Conservation (phyloP, 2,329 filamentous ascomycete genomes). For the Ceratocystis papillata region DNA sequence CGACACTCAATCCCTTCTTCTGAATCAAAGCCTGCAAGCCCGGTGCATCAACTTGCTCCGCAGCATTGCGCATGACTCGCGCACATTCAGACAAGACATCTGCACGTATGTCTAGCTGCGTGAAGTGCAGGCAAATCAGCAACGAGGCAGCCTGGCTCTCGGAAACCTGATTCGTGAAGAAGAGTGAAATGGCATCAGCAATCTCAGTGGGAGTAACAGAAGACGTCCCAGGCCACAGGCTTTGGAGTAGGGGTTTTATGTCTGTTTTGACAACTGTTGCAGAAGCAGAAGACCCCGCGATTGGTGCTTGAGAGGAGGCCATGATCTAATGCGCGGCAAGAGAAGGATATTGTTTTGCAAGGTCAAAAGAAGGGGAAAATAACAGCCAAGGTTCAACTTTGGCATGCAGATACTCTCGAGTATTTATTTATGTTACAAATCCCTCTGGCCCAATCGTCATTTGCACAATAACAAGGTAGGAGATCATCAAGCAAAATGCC, state of each 20-base stretch:
- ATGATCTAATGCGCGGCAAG: neutral
- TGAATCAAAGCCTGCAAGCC: constrained; percentile 52
- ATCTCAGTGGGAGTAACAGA: constrained; percentile 67
- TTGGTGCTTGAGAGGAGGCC: constrained; percentile 36
- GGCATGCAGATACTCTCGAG: neutral
- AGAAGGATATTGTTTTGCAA: neutral
- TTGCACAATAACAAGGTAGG: too few relatives aligned
- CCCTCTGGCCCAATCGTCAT: too few relatives aligned
- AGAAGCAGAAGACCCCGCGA: constrained; percentile 26
- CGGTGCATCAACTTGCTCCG: constrained; percentile 56
- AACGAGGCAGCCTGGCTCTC: constrained; percentile 78
- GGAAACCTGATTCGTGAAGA: constrained; percentile 85
- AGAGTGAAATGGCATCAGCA: constrained; percentile 76
- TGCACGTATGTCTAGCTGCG: constrained; percentile 68
- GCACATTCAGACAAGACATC: constrained; percentile 83
- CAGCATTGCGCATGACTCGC: constrained; percentile 69
- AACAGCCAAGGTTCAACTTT: neutral
- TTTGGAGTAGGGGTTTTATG: constrained; percentile 62
- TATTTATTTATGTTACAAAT: neutral
- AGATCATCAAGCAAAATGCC: too few relatives aligned
- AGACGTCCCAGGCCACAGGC: constrained; percentile 52
- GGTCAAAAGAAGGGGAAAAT: neutral
- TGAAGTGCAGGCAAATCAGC: constrained; percentile 86
- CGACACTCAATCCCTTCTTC: constrained; percentile 52
- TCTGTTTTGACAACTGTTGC: constrained; percentile 36